Conservation (phyloP, 1,139 yeast species). For the Scheffersomyces insectosa region DNA sequence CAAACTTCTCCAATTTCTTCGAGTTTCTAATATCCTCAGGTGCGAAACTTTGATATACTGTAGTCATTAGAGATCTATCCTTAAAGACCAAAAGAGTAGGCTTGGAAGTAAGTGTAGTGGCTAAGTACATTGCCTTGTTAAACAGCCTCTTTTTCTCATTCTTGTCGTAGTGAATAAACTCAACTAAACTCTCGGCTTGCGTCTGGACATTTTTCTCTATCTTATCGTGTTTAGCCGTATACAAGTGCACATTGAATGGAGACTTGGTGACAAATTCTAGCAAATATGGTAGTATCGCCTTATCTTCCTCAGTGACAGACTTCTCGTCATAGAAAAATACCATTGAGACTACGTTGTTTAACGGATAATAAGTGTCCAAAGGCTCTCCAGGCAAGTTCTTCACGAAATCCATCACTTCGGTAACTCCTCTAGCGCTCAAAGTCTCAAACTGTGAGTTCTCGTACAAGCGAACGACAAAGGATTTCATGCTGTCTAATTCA, state of each 20-base stretch:
- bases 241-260: constrained; percentile 55
- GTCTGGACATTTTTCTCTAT: constrained; percentile 38
- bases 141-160: constrained; percentile 28
- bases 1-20: constrained; percentile 48
- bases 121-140: constrained; percentile 46
- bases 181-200: constrained; percentile 45
- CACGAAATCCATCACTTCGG: constrained; percentile 41
- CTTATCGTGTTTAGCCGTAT: constrained; percentile 48
- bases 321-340: constrained; percentile 57
- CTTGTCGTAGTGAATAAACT: constrained; percentile 42
- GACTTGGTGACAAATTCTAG: constrained; percentile 58
- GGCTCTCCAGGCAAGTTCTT: constrained; percentile 35
- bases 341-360: constrained; percentile 45
- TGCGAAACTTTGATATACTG: constrained; percentile 58
- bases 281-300: constrained; percentile 57
- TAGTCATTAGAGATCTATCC: constrained; percentile 53
- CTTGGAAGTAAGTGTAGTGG: constrained; percentile 55
- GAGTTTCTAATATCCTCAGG: constrained; percentile 61
- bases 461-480: constrained; percentile 31
- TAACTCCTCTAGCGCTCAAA: constrained; percentile 38
- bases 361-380: constrained; percentile 39
- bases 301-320: constrained; percentile 58
- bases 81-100: constrained; percentile 65
- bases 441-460: constrained; percentile 41
- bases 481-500: constrained; percentile 30